These are phyloP conservation scores for Lolium perenne DNA, from an alignment of 176 grass and related monocot genomes.

Conservation along the genomic window DNA sequence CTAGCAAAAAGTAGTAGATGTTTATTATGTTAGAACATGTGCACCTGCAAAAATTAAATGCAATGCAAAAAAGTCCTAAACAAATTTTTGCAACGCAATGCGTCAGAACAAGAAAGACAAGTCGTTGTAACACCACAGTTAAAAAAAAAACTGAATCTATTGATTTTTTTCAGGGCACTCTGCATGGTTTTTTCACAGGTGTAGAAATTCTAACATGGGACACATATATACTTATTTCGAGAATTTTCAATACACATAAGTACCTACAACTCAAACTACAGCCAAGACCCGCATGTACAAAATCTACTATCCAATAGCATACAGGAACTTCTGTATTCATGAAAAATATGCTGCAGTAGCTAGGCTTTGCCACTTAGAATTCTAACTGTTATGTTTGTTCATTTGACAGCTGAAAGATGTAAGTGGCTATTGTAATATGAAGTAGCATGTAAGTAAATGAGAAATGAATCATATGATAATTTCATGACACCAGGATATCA, in stretches of 20 bases:
- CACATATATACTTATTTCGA: background rate
- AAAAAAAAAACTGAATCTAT: background rate
- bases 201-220: background rate
- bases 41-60: conserved; percentile 6
- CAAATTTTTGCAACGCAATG: background rate
- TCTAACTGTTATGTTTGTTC: background rate
- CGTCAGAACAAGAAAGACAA: background rate
- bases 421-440: conserved; percentile 5
- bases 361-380: conserved; percentile 21
- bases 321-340: background rate
- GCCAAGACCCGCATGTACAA: background rate
- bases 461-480: conserved; percentile 14
- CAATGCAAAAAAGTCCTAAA: background rate
- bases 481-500: conserved; percentile 10
- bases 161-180: background rate
- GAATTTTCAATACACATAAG: background rate
- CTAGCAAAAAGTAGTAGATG: background rate
- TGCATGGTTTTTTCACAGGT: background rate
- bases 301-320: conserved; percentile 13
- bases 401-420: conserved; percentile 21
- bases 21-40: conserved; percentile 19
- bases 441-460: conserved; percentile 24
- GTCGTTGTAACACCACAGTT: background rate
- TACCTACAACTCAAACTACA: conserved; percentile 19
- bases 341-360: conserved; percentile 30